phyloP scores from a whole-genome alignment of 768 basidiomycete genomes.

The Mycena venus region DNA sequence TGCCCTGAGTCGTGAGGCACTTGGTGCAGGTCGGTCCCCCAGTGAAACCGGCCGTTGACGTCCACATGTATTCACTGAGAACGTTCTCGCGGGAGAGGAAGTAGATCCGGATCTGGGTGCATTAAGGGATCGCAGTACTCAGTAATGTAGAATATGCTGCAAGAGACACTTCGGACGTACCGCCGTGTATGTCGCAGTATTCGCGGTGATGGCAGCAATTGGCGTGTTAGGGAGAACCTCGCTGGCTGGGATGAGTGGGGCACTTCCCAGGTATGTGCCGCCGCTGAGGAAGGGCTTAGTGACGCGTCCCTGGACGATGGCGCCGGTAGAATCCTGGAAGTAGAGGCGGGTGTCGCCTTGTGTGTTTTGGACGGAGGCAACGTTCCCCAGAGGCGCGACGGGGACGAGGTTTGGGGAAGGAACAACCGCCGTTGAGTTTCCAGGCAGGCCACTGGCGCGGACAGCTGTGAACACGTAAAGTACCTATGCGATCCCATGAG shows the following conservation, averaged over 20 bases:
- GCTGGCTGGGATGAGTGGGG: neutral
- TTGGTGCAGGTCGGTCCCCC: constrained; percentile 5
- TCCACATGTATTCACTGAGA: constrained; percentile 17
- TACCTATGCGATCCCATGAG: neutral
- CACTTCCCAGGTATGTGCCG: neutral
- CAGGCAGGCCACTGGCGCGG: neutral
- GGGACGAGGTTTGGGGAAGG: constrained; percentile 4
- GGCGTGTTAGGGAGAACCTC: constrained; percentile 13
- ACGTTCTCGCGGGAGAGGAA: constrained; percentile 3
- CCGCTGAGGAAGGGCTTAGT: neutral
- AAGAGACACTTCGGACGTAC: neutral
- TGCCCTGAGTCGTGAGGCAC: constrained; percentile 8
- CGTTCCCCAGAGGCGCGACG: constrained; percentile 3
- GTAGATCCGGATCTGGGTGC: constrained; percentile 2
- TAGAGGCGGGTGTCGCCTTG: neutral
- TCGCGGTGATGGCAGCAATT: constrained; percentile 12
- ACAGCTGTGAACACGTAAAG: neutral
- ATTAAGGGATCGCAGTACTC: neutral
- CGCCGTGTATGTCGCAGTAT: constrained; percentile 4
- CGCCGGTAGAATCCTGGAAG: constrained; percentile 3
- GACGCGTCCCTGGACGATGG: neutral
- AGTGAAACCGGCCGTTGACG: neutral
- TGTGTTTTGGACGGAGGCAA: constrained; percentile 4
- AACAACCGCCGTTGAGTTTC: constrained; percentile 1
- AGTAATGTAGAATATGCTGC: neutral